Percentiles rank a stretch among this genome's conserved stretches.
Conservation (phyloP, 2,329 filamentous ascomycete species). For the Hysterium pulicare region DNA sequence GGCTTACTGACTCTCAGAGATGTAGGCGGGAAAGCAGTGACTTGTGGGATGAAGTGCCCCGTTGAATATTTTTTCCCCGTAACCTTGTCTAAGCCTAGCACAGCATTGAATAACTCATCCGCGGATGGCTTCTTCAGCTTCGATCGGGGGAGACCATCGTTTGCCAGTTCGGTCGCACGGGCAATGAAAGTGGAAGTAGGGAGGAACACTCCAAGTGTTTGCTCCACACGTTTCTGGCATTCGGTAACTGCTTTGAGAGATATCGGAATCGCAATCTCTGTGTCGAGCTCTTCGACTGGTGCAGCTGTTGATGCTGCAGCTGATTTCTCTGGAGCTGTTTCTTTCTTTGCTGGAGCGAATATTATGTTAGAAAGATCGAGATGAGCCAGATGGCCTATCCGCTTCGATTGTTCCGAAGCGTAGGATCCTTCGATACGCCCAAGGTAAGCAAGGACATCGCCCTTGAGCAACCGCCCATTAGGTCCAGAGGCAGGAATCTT, state of each 20-base stretch:
- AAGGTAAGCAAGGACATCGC: conserved; percentile 87
- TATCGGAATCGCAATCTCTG: conserved; percentile 68
- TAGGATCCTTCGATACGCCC: conserved; percentile 72
- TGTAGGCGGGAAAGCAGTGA: conserved; percentile 48
- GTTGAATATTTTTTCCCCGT: conserved; percentile 44
- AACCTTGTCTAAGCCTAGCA: conserved; percentile 67
- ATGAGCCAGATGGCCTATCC: conserved; percentile 72
- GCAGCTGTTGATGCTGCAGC: conserved; percentile 40
- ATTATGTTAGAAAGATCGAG: conserved; percentile 97
- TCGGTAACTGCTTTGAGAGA: conserved; percentile 76
- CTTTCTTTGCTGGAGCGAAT: conserved; percentile 54
- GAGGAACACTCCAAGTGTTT: conserved; percentile 73
- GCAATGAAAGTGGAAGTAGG: conserved; percentile 84
- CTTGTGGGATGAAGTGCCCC: conserved; percentile 69
- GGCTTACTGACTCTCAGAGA: conserved; percentile 27
- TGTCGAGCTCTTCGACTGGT: conserved; percentile 46
- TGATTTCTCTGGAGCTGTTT: conserved; percentile 45
- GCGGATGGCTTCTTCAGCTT: conserved; percentile 63
- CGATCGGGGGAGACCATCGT: conserved; percentile 74
- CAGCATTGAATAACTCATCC: conserved; percentile 83
- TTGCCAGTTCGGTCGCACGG: conserved; percentile 81
- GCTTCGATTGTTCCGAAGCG: conserved; percentile 66
- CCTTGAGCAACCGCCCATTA: conserved; percentile 84
- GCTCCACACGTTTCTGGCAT: conserved; percentile 75
- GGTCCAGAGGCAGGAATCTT: conserved; percentile 87